phyloP scores from a whole-genome alignment of 352 stramenopile genomes.

The Phytopythium litorale region DNA sequence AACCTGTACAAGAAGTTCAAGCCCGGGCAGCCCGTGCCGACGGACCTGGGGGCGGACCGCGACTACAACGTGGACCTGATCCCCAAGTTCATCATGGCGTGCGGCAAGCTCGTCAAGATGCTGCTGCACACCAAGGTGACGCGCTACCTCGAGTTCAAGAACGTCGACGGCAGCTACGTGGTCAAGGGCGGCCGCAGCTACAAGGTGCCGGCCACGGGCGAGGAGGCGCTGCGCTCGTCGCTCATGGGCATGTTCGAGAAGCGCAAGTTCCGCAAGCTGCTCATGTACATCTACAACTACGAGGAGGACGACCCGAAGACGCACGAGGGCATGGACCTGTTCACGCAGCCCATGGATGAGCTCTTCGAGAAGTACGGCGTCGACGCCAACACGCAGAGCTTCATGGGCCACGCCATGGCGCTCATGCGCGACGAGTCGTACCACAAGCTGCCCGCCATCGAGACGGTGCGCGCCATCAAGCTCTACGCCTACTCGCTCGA shows the following conservation, averaged over 20 bases:
- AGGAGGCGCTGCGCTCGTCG: constrained; percentile 95
- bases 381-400: constrained; percentile 97
- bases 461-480: constrained; percentile 96
- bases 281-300: constrained; percentile 98
- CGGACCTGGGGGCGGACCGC: constrained; percentile 92
- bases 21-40: constrained; percentile 50
- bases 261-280: constrained; percentile 97
- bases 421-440: constrained; percentile 94
- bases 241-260: constrained; percentile 99
- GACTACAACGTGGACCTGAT: constrained; percentile 99
- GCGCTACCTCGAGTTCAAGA: constrained; percentile 99
- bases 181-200: constrained; percentile 96
- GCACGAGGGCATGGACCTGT: constrained; percentile 92
- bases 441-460: constrained; percentile 82
- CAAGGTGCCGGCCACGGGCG: constrained; percentile 96
- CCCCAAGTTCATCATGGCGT: constrained; percentile 99
- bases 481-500: constrained; percentile 98
- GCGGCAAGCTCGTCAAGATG: constrained; percentile 99
- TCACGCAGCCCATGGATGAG: constrained; percentile 96
- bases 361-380: constrained; percentile 98
- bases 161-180: constrained; percentile 98
- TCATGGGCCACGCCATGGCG: constrained; percentile 99
- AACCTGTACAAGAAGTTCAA: constrained; percentile 97
- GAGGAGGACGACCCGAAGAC: constrained; percentile 91
- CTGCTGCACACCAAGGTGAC: constrained; percentile 96